Evolutionary conservation across 2,329 filamentous ascomycete genomes (phyloP).

Genomic region (Zymoseptoria crescenta): DNA sequence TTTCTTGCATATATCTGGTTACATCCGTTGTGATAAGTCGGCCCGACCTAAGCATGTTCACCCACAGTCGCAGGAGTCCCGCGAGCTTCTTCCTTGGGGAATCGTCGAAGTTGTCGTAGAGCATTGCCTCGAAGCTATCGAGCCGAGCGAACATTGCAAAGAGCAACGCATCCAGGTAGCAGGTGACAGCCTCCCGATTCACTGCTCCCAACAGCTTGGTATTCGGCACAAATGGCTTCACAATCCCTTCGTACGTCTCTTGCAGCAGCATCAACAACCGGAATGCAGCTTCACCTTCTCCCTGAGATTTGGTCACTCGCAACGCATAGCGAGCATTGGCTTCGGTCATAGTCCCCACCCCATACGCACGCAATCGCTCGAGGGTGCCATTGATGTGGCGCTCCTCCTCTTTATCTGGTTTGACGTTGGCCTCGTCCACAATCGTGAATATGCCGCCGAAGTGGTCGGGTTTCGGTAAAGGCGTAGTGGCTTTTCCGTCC

Average conservation of each 20-base stretch:
- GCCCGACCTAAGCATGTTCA: slow-evolving; percentile 81
- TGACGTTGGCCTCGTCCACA: slow-evolving; percentile 47
- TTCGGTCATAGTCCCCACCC: slow-evolving; percentile 50
- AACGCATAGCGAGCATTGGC: slow-evolving; percentile 57
- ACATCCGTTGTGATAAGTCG: slow-evolving; percentile 79
- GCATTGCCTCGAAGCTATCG: slow-evolving; percentile 85
- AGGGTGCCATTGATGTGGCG: slow-evolving; percentile 50
- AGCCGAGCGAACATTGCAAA: slow-evolving; percentile 94
- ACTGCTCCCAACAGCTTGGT: slow-evolving; percentile 73
- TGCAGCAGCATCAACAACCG: slow-evolving; percentile 71
- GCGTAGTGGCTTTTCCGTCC: background rate
- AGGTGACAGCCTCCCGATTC: slow-evolving; percentile 82
- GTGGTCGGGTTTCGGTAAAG: slow-evolving; percentile 44
- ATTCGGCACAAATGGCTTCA: slow-evolving; percentile 65
- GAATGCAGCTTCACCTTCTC: slow-evolving; percentile 66
- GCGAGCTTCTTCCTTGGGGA: slow-evolving; percentile 64
- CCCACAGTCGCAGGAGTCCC: slow-evolving; percentile 78
- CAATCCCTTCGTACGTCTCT: slow-evolving; percentile 70
- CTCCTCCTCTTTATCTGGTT: slow-evolving; percentile 48
- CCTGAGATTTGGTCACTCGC: slow-evolving; percentile 54
- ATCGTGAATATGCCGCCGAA: slow-evolving; percentile 58
- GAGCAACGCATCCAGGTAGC: slow-evolving; percentile 82
- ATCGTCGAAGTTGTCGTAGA: slow-evolving; percentile 71
- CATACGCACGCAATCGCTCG: slow-evolving; percentile 44
- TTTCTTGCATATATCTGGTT: slow-evolving; percentile 72